Evolutionary conservation across 73 alveolate species (phyloP), one percentile per base, ranked within the genome.

Genomic region (Blepharisma stoltei): DNA sequence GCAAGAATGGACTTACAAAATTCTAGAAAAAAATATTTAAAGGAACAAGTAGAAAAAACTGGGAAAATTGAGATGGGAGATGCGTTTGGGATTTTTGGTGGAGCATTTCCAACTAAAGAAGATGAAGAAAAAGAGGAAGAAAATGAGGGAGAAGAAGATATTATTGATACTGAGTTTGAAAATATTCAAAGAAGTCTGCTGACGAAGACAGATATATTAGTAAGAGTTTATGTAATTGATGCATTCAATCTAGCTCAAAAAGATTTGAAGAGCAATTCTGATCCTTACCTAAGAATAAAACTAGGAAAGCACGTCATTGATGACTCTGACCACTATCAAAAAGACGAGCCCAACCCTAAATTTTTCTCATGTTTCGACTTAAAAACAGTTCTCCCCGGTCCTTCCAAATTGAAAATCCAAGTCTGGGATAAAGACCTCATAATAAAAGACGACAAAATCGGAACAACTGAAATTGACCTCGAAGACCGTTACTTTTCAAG

Each of bases 401-500:
- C 91, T 27, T 77, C 92, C 18, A 85, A 92, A n/a, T 55, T 94
- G 0, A 71, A 52, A 25, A 71, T 94, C 11, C 88, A 94, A 79
- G 90, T 89, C 4, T 84, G 90, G 97, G 98, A 94, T 83, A 84
- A 86, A 73, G 95, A 94, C 82, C 90, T 88, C 27, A 66, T 94
- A 45, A 88, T 93, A 76, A 89, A 89, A 23, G 98, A 93, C 76
- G 97, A 93, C 78, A 66, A 85, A 67, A 93, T 94, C 38, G 98
- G 98, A 11, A 77, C 70, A 7, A 91, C 98, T 44, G 83, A 84
- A 46, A 83, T 97, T 23, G 99, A 97, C 78, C 83, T 97, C 48
- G 99, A 97, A 81, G 99, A 97, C 87, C 85, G 99, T 82, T 97
- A 80, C 90, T 97, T 91, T 79, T 84, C 93, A 41, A 84, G 88